A percentile compares a stretch with the other conserved stretches of the same genome.
phyloP scores from a whole-genome alignment of 2,329 filamentous ascomycete genomes.

The Cordyceps farinosa region DNA sequence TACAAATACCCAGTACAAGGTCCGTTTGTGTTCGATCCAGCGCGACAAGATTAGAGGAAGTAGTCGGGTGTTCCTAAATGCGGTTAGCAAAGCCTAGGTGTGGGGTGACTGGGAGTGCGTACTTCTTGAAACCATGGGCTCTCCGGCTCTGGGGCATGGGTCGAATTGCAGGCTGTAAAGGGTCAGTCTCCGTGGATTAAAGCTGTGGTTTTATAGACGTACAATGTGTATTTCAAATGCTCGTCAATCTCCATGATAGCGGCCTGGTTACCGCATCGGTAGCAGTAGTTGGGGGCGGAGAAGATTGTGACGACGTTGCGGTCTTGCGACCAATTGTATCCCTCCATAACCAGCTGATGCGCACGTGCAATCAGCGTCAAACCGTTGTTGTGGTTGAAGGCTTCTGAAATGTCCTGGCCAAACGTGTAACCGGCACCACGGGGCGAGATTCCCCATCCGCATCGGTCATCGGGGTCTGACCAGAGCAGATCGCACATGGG shows the following conservation, averaged over 20 bases:
- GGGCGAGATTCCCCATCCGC: conserved; percentile 93
- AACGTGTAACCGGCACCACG: conserved; percentile 94
- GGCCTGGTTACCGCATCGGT: conserved; percentile 97
- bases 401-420: conserved; percentile 95
- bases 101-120: conserved; percentile 33
- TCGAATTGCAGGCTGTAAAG: conserved; percentile 88
- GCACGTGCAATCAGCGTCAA: conserved; percentile 92
- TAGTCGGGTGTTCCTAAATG: conserved; percentile 80
- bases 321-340: conserved; percentile 99
- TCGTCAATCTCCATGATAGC: conserved; percentile 99
- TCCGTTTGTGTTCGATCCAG: conserved; percentile 16
- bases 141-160: conserved; percentile 92
- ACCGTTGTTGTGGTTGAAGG: conserved; percentile 98
- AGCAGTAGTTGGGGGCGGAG: conserved; percentile 94
- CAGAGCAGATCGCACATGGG: conserved; percentile 97
- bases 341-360: conserved; percentile 98
- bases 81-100: not conserved
- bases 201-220: conserved; percentile 41
- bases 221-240: conserved; percentile 99
- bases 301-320: conserved; percentile 98
- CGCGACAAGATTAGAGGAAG: conserved; percentile 70
- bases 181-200: conserved; percentile 25
- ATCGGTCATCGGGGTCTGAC: conserved; percentile 96
- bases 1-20: conserved; percentile 5
- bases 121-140: conserved; percentile 97